Conservation (phyloP, 176 grass and related monocot species). For the Juncus inflexus region DNA sequence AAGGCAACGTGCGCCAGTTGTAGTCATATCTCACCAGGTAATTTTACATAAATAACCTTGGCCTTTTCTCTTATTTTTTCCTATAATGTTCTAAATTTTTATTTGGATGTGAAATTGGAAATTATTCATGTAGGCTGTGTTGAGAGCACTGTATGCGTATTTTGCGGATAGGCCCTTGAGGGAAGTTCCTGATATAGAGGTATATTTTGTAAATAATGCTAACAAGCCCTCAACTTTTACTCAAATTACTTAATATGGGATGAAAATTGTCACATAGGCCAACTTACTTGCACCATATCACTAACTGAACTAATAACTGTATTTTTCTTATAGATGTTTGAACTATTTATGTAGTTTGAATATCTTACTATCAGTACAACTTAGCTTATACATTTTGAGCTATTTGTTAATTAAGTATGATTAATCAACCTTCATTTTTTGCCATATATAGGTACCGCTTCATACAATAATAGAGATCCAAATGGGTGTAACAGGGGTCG, state of each 20-base stretch:
- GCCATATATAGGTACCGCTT: slow-evolving; percentile 61
- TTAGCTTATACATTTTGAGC: too few relatives aligned
- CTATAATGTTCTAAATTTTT: neutral
- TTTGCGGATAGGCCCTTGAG: slow-evolving; percentile 87
- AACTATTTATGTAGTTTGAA: too few relatives aligned
- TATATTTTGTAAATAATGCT: slow-evolving; percentile 17
- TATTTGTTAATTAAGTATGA: too few relatives aligned
- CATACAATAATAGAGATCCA: slow-evolving; percentile 99
- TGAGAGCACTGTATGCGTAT: slow-evolving; percentile 89
- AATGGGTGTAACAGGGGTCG: slow-evolving; percentile 86
- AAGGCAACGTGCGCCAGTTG: slow-evolving; percentile 91
- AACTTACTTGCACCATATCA: too few relatives aligned
- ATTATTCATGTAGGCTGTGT: slow-evolving; percentile 49
- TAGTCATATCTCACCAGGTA: slow-evolving; percentile 99
- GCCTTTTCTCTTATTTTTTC: slow-evolving; percentile 3
- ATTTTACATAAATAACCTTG: neutral
- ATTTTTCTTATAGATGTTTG: too few relatives aligned
- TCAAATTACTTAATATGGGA: too few relatives aligned
- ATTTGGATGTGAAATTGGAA: slow-evolving; percentile 11
- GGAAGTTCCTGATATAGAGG: slow-evolving; percentile 89
- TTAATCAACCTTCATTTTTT: slow-evolving; percentile 4
- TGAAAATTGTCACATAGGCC: too few relatives aligned
- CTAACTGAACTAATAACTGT: too few relatives aligned
- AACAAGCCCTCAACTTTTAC: too few relatives aligned
- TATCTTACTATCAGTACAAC: too few relatives aligned